phyloP scores from a whole-genome alignment of 108 stramenopile species.

The Pelagomonas calceolata region DNA sequence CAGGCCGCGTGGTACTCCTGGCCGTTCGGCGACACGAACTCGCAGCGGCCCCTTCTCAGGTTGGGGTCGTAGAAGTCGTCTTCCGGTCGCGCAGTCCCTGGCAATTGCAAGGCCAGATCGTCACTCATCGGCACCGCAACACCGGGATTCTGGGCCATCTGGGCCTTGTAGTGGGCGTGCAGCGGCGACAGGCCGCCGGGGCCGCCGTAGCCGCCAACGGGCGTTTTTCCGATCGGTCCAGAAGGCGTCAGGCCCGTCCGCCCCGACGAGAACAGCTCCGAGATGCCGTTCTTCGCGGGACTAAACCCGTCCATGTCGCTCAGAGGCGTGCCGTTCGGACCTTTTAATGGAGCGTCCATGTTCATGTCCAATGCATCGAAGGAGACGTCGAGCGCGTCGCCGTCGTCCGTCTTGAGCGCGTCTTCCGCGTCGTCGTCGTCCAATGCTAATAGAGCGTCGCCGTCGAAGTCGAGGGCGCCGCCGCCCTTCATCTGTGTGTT shows the following conservation, averaged over 20 bases:
- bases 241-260: not conserved
- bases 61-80: no score
- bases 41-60: not conserved
- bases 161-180: not conserved
- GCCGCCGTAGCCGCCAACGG: not conserved
- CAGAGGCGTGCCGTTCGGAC: not conserved
- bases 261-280: not conserved
- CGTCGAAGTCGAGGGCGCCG: no score
- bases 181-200: not conserved
- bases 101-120: not conserved
- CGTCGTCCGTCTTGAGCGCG: no score
- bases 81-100: not conserved
- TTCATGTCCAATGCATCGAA: not conserved
- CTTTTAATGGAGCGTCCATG: not conserved
- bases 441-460: no score
- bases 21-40: not conserved
- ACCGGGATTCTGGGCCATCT: no score
- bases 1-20: slow-evolving; percentile 7
- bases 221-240: not conserved
- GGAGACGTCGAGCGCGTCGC: not conserved
- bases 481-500: no score
- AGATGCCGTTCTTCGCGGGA: no score
- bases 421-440: no score
- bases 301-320: not conserved
- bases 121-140: not conserved